Base-by-base conservation (phyloP, 2,329 filamentous ascomycete genomes). In the Metarhizium anisopliae region DNA sequence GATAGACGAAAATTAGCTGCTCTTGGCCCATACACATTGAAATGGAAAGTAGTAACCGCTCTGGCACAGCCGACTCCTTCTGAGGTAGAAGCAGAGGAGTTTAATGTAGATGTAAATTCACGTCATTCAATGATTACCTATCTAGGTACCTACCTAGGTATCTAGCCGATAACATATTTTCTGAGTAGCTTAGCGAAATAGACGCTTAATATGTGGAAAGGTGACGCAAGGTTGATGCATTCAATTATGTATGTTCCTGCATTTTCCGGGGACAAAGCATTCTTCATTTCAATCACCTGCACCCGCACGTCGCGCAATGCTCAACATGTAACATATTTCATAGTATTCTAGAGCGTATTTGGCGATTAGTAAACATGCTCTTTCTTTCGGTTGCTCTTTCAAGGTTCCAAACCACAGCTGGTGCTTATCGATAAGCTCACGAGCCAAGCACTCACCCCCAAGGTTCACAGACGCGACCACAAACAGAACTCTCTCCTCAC, bases 1-100 rank as follows among this genome's bases (percentile, higher is more conserved):
- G 78, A 96, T 96, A 70, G 86, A 89, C 58, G 79, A 83, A 66
- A 76, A 72, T 51, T 83, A 64, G 65, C 55, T 32, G 47, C 35
- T 13, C 18, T 36, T 47, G 36, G 38, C 13, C 7, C 32, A 1
- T 35, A 8, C 32, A 11, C 43, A 47, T 47, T 4, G 10, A 5
- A 7, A n/a, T 49, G 25, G 11, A 4, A 20, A 25, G 6, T 10
- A 20, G 7, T 8, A 49, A 16, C 10, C 6, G 45, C 45, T 49
- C n/a, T 30, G 8, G 25, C 45, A 29, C 6, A 52, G 25, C 35
- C 40, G 11, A 6, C 16, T 11, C 30, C 18, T 18, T 35, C 14
- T 35, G n/a, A 45, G 45, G 43, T 25, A 35, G 30, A 47, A 50
- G 55, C 55, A 45, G 45, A 49, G 45, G 42, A 11, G 7, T 40